Evolutionary conservation across 1,284 basidiomycete genomes (phyloP).

Genomic region (Sanghuangporus sanghuang): DNA sequence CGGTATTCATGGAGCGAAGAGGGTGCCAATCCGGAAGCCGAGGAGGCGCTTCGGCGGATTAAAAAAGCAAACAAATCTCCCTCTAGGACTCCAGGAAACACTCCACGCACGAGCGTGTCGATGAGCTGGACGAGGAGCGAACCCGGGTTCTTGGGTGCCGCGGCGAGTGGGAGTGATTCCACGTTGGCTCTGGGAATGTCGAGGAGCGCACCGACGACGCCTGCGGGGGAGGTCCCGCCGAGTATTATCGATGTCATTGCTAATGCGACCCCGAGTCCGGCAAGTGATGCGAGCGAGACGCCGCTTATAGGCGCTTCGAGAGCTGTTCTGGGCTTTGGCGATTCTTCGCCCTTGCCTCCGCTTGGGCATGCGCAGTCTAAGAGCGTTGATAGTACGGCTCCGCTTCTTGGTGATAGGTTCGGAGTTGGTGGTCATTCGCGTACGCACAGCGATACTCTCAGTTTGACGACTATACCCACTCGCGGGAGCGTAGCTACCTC

Average conservation of each 20-base stretch:
- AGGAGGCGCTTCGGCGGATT: not conserved
- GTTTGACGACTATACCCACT: constrained; percentile 1
- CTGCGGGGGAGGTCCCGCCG: not conserved
- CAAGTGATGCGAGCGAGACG: not conserved
- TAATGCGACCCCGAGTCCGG: not conserved
- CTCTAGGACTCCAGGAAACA: not conserved
- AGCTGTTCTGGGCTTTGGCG: not conserved
- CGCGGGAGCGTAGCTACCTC: constrained; percentile 14
- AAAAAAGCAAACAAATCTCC: not conserved
- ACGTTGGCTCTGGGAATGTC: not conserved
- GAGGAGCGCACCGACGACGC: constrained; percentile 11
- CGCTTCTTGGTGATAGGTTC: not conserved
- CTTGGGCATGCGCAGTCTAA: constrained; percentile 9
- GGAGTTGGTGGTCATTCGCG: not conserved
- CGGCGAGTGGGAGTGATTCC: not conserved
- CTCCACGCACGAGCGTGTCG: not conserved
- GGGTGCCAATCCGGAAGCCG: constrained; percentile 5
- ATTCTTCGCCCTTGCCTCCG: not conserved
- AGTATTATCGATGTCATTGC: not conserved
- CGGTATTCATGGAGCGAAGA: constrained; percentile 26
- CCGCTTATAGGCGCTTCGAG: not conserved
- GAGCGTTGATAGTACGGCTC: constrained; percentile 7
- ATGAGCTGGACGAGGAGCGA: not conserved
- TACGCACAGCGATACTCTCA: not conserved
- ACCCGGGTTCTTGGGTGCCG: not conserved